Percentiles rank a stretch among this genome's conserved stretches.
phyloP scores from a whole-genome alignment of 2,329 filamentous ascomycete genomes.

The Beauveria australis region DNA sequence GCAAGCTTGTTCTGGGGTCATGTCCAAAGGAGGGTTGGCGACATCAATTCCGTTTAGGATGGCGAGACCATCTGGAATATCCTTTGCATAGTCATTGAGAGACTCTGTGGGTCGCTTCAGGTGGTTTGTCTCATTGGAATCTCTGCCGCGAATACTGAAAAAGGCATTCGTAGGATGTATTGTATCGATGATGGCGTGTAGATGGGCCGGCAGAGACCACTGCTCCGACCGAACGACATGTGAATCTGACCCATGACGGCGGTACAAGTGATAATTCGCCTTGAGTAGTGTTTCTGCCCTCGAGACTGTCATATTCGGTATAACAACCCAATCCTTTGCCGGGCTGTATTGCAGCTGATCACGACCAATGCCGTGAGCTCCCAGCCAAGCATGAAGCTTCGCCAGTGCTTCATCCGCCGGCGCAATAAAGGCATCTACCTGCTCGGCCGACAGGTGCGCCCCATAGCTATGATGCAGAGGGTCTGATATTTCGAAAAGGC shows the following conservation, averaged over 20 bases:
- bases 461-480: background rate
- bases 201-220: background rate
- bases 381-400: background rate
- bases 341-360: background rate
- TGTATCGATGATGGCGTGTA: background rate
- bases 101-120: background rate
- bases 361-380: background rate
- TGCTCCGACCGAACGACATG: background rate
- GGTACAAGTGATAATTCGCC: background rate
- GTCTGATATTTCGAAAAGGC: slow-evolving; percentile 5
- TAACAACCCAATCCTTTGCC: background rate
- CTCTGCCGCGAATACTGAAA: background rate
- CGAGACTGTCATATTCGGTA: background rate
- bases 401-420: background rate
- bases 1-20: background rate
- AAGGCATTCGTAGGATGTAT: slow-evolving; percentile 3
- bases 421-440: background rate
- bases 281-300: background rate
- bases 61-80: background rate
- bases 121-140: background rate
- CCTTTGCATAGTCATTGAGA: background rate
- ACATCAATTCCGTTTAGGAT: slow-evolving; percentile 1
- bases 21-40: background rate
- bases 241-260: background rate
- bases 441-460: background rate